phyloP scores from a whole-genome alignment of 768 basidiomycete genomes.

The Auricularia auricula-judae region DNA sequence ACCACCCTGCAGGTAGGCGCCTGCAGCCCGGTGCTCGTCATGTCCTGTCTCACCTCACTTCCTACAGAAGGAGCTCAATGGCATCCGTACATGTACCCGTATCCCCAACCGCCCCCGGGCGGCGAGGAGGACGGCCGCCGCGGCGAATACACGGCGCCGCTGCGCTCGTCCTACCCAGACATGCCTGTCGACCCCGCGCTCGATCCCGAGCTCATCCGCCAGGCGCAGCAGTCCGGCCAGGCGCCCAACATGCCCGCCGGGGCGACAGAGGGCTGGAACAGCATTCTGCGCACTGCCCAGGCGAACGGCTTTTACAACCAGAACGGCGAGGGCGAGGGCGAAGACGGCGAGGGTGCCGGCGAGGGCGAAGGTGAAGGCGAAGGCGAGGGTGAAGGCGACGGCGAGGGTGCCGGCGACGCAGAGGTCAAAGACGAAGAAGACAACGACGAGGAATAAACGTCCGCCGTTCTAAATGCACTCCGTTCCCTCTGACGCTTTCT shows the following conservation, averaged over 20 bases:
- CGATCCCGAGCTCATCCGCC: not conserved
- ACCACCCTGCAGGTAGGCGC: not conserved
- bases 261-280: not conserved
- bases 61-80: not conserved
- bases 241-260: not conserved
- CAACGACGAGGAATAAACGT: constrained; percentile 2
- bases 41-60: no score
- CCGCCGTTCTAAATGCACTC: no score
- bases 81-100: not conserved
- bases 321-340: constrained; percentile 1
- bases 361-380: constrained; percentile 9
- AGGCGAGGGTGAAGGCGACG: constrained; percentile 5
- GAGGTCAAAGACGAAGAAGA: constrained; percentile 9
- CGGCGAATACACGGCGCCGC: not conserved
- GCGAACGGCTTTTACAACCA: not conserved
- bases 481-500: no score
- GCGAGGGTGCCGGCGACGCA: not conserved
- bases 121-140: not conserved
- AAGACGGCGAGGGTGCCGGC: constrained; percentile 6
- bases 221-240: not conserved
- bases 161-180: not conserved
- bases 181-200: not conserved
- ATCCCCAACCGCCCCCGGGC: not conserved
- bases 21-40: not conserved
- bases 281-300: not conserved